Evolutionary conservation across 2,329 filamentous ascomycete species (phyloP).

Genomic region (Trichoderma pleuroti): DNA sequence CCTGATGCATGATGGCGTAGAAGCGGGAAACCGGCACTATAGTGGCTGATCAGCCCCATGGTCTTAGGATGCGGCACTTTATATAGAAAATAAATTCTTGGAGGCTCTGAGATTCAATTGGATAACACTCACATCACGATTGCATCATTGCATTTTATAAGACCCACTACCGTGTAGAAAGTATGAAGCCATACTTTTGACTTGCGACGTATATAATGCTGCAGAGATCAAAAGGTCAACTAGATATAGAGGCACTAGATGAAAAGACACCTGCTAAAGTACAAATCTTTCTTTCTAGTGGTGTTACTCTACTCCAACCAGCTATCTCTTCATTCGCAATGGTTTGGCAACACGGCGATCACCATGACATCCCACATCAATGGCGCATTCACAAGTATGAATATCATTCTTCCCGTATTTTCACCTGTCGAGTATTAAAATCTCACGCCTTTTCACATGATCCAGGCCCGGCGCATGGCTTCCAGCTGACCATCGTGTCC

Average conservation of each 20-base stretch:
- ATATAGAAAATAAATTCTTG: background rate
- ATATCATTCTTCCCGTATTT: background rate
- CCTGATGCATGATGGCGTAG: background rate
- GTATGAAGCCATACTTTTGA: background rate
- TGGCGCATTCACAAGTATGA: conserved; percentile 45
- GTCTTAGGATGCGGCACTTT: background rate
- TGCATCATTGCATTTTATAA: conserved; percentile 6
- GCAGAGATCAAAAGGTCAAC: background rate
- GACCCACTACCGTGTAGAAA: background rate
- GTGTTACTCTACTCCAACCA: background rate
- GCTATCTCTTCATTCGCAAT: conserved; percentile 32
- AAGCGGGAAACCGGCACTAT: conserved; percentile 7
- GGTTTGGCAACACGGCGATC: conserved; percentile 50
- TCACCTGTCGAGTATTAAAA: background rate
- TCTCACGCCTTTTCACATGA: background rate
- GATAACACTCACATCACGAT: background rate
- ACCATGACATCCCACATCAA: conserved; percentile 49
- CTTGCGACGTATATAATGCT: background rate
- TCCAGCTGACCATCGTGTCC: conserved; percentile 58
- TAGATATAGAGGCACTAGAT: background rate
- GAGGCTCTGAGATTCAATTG: background rate
- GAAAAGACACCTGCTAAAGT: background rate
- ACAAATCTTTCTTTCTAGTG: background rate
- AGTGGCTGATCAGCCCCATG: background rate
- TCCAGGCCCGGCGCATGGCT: conserved; percentile 57